Base-by-base conservation (phyloP, 805 yeast species). In the Metschnikowia santaceciliae region DNA sequence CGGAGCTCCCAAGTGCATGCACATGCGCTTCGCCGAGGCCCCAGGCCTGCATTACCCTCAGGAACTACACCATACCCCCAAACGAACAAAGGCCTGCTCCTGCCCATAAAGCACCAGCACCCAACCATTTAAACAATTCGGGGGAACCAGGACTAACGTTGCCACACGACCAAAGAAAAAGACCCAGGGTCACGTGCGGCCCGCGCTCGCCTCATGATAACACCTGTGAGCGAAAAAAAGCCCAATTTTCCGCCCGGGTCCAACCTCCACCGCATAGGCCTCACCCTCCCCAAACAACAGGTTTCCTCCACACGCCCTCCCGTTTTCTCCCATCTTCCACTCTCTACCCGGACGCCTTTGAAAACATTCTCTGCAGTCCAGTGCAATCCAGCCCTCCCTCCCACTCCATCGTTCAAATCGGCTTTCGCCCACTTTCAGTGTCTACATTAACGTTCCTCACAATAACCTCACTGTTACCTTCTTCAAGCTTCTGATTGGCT, bases 201-300 rank as follows among this genome's bases (percentile, higher is more conserved):
- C 26, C 38, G 47, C 38, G 47, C 47, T 15, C 46, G 39, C 38
- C 47, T 36, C 39, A 44, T 8, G 47, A 44, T 44, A 44, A 26
- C 47, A 26, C 47, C 47, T 44, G 32, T 32, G 47, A 26, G 36
- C 23, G 47, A 44, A 44, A 44, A 44, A 44, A 44, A 32, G 17
- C 39, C 47, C 47, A 22, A 34, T 22, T 44, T 43, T 42, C 46
- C 38, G 23, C 46, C 38, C 33, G 38, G 26, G 34, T 10, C 38
- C 46, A 42, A 42, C 14, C 32, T 32, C 46, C 11, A 42, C 20
- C 44, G 22, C 37, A 13, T 26, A 40, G 34, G 43, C 43, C 43
- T 11, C 22, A 15, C 43, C 5, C 43, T 6, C 20, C 15, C 22
- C 10, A 40, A 40, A 33, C 33, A 30, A 20, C 43, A 40, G 15